phyloP scores from a whole-genome alignment of 192 early-diverging fungal species.

The Gaertneriomyces semiglobifer region DNA sequence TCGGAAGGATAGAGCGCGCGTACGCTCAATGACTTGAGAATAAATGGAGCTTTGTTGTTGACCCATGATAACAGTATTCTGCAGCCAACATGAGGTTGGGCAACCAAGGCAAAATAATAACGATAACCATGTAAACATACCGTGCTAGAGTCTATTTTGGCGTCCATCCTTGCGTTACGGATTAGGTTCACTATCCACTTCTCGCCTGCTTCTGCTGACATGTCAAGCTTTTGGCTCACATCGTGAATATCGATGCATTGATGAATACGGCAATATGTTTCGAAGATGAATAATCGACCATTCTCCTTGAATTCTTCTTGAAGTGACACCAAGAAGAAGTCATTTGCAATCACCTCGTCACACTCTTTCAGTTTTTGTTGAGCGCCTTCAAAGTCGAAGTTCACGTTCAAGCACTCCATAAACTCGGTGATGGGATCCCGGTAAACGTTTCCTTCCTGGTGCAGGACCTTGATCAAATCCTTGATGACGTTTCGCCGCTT shows the following conservation, averaged over 20 bases:
- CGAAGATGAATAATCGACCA: constrained; percentile 89
- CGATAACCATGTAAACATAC: constrained; percentile 31
- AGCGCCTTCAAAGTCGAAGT: constrained; percentile 93
- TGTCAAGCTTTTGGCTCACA: constrained; percentile 77
- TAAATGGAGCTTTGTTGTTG: constrained; percentile 79
- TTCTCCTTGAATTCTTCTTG: constrained; percentile 93
- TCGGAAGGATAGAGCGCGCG: constrained; percentile 85
- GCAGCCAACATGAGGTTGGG: background rate
- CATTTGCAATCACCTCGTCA: constrained; percentile 78
- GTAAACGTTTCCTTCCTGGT: constrained; percentile 73
- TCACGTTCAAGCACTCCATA: constrained; percentile 84
- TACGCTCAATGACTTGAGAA: constrained; percentile 95
- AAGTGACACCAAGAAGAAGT: constrained; percentile 86
- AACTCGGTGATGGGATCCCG: constrained; percentile 93
- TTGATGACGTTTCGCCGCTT: constrained; percentile 80
- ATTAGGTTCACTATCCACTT: constrained; percentile 99
- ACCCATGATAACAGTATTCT: constrained; percentile 93
- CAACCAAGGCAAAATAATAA: background rate
- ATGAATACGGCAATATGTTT: constrained; percentile 97
- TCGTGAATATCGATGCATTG: constrained; percentile 91
- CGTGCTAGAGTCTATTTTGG: constrained; percentile 89
- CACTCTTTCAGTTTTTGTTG: constrained; percentile 84
- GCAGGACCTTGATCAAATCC: constrained; percentile 83
- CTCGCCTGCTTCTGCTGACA: constrained; percentile 86
- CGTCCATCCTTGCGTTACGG: constrained; percentile 91